Conservation (phyloP, 768 basidiomycete genomes). For the Brasilioporus rufonigricans region DNA sequence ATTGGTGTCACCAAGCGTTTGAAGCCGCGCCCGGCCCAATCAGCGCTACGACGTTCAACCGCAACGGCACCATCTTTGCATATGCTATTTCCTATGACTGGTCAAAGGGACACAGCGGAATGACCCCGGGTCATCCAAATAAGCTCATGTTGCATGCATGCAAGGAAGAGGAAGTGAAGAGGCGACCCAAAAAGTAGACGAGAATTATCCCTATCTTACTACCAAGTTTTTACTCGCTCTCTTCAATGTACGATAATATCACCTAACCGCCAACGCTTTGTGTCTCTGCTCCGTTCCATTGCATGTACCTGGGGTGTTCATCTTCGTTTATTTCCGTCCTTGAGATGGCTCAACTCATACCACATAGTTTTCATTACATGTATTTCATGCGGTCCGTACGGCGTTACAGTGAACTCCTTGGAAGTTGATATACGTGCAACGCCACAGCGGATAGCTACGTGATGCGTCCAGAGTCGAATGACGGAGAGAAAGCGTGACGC, state of each 20-base stretch:
- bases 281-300: neutral
- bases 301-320: neutral
- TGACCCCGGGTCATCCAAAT: constrained; percentile 66
- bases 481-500: neutral
- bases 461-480: neutral
- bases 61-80: constrained; percentile 84
- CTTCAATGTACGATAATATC: constrained; percentile 16
- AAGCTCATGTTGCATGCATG: constrained; percentile 83
- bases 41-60: constrained; percentile 79
- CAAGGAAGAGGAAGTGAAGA: constrained; percentile 86
- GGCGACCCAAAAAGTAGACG: constrained; percentile 41
- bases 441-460: no score
- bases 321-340: neutral
- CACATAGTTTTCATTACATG: neutral
- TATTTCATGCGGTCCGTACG: neutral
- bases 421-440: neutral
- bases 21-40: constrained; percentile 76
- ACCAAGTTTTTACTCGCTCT: constrained; percentile 2
- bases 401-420: neutral
- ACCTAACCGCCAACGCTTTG: constrained; percentile 1
- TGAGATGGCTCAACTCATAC: neutral
- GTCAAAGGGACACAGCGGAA: constrained; percentile 89
- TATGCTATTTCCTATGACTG: constrained; percentile 94
- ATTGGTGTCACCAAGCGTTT: constrained; percentile 49
- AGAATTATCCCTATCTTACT: constrained; percentile 2